Evolutionary conservation across 176 grass and related monocot genomes (phyloP), one percentile per base, ranked within the genome.

Genomic region (Oropetium thomaeum): DNA sequence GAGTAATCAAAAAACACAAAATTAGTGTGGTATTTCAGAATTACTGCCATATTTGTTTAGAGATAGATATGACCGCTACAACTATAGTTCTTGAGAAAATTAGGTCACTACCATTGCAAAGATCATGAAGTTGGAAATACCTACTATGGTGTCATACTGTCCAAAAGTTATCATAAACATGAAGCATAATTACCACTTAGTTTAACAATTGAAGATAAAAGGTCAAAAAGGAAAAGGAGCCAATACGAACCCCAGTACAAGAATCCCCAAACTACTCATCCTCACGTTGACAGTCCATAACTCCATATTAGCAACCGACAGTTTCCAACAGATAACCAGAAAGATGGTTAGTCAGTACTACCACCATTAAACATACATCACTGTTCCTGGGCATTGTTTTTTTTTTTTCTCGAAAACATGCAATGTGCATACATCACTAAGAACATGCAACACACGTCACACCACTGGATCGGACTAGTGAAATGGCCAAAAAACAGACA

Each of bases 1-100:
- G 8, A 67, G 0, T 14, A 74, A 71, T 44, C 15, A 74, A 43
- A 74, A 79, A 13, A 80, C 70, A 23, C 33, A 40, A n/a, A n/a
- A 12, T 70, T 43, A 71, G 27, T 69, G 0, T 16, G n/a, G 49
- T 58, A 28, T 22, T 27, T 12, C 13, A 69, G 41, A 7, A 59
- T 65, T 65, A 70, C 11, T 54, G 8, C 33, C 20, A 14, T 67
- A 37, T 16, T 67, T 22, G 28, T 7, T 14, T 67, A 35, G 22
- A 12, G 48, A 15, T 29, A 79, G 20, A 13, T 10, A 32, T 28
- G 43, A 68, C 6, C 25, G 45, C 13, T 19, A 22, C 33, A 41
- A 55, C 38, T 63, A 61, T 15, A 69, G 9, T 29, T 34, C 26
- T 20, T 77, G 33, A n/a, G n/a, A n/a, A n/a, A n/a, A n/a, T n/a